Conservation (phyloP, 345 rosid species). For the Citrus cavaleriei region DNA sequence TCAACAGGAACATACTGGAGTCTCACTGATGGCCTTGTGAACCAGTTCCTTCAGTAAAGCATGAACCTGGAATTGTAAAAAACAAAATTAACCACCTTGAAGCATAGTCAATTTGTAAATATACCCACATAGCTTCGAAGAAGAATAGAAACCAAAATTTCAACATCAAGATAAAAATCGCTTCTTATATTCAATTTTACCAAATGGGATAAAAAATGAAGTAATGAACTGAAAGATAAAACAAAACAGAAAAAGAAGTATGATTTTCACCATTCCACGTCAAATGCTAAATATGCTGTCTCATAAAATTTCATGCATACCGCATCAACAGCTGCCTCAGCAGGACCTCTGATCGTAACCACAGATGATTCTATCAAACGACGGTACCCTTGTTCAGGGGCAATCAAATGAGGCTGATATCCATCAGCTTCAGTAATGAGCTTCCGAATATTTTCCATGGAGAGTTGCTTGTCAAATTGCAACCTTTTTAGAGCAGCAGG, state of each 20-base stretch:
- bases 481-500: constrained; percentile 98
- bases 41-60: constrained; percentile 86
- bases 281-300: not conserved
- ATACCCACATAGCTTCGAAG: not conserved
- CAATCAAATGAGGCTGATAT: constrained; percentile 97
- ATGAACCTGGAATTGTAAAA: constrained; percentile 63
- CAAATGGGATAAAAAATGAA: not conserved
- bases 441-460: constrained; percentile 97
- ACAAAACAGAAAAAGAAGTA: not conserved
- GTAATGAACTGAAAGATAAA: not conserved
- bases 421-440: constrained; percentile 99
- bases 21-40: constrained; percentile 90
- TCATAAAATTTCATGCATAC: constrained; percentile 37
- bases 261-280: not conserved
- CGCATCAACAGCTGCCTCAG: constrained; percentile 99
- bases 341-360: constrained; percentile 90
- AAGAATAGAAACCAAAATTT: not conserved
- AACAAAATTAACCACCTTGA: constrained; percentile 8
- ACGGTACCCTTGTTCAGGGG: constrained; percentile 99
- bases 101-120: not conserved
- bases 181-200: not conserved
- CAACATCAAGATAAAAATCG: not conserved
- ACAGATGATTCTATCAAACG: constrained; percentile 95
- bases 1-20: constrained; percentile 52
- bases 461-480: constrained; percentile 96